A percentile compares a stretch with the other conserved stretches of the same genome.
Conservation (phyloP, 768 basidiomycete species). For the Lepiota subincarnata region DNA sequence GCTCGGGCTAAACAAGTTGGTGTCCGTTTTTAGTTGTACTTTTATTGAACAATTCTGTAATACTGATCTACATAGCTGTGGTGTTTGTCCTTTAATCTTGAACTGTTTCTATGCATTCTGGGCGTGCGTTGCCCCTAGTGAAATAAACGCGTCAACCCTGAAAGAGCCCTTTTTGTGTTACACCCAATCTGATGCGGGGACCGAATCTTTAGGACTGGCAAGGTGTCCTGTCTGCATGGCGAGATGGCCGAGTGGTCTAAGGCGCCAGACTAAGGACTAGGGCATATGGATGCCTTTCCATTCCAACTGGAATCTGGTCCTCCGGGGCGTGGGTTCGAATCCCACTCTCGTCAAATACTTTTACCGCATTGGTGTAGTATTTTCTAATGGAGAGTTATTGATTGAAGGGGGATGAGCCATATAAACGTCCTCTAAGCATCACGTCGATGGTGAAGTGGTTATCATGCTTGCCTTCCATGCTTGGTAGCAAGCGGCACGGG, state of each 20-base stretch:
- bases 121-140: too few relatives aligned
- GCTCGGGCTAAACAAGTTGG: conserved; percentile 56
- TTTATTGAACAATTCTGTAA: background rate
- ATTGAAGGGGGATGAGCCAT: background rate
- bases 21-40: background rate
- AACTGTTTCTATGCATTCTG: background rate
- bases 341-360: conserved; percentile 36
- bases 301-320: conserved; percentile 17
- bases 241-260: conserved; percentile 82
- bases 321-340: conserved; percentile 48
- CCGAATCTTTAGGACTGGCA: too few relatives aligned
- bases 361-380: background rate
- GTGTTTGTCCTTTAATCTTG: background rate
- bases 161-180: too few relatives aligned
- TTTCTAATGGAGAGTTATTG: too few relatives aligned
- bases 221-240: conserved; percentile 8
- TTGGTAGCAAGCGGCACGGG: conserved; percentile 61
- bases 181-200: background rate
- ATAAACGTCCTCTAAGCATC: background rate
- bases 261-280: conserved; percentile 57
- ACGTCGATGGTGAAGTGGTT: conserved; percentile 82
- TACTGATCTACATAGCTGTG: conserved; percentile 8
- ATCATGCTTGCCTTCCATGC: conserved; percentile 88
- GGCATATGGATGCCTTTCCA: background rate
- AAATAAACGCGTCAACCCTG: too few relatives aligned